Evolutionary conservation across 2,329 filamentous ascomycete species (phyloP), one percentile per base, ranked within the genome.

Genomic region (Penicillium sp.): DNA sequence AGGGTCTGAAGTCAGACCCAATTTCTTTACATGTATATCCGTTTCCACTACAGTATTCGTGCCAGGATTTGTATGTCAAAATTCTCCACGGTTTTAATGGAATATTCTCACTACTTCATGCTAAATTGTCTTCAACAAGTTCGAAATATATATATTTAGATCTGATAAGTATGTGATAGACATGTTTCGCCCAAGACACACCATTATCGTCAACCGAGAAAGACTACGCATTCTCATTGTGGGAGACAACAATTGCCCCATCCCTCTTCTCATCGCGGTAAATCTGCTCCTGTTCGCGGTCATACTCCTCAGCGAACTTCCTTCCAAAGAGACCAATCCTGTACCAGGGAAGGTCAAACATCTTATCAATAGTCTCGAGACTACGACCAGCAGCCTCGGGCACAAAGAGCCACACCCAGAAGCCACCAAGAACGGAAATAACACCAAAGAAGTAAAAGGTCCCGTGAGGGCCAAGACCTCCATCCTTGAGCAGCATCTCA

Each of bases 361-460:
- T 77, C 38, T 81, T 78, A 67, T 90, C 86, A 82, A 90, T 88
- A 63, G 78, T 83, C 76, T 71, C 70, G 5, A 72, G 62, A 4
- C 71, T 75, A 59, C 75, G 74, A 46, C 87, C 87, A 1, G 82
- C 82, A 0, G 86, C 89, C 78, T 91, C 88, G 1, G 88, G 88
- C 1, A 91, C 81, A 58, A 82, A 87, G 73, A 89, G 82, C 80
- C 81, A 89, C 6, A 88, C 87, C 86, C 87, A 90, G 5, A 81
- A 40, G 6, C 86, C 82, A 33, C 88, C 88, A 15, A 90, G 45
- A 0, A 87, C 63, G 0, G 88, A 90, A 21, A 91, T 79, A 8
- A 80, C 83, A 0, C 82, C 80, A 73, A 90, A 91, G 76, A 86
- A 89, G 81, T 87, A 86, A 77, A 91, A 91, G 0, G 88, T 90